Conservation (phyloP, 2,329 filamentous ascomycete species). For the Trichoderma atroviride region DNA sequence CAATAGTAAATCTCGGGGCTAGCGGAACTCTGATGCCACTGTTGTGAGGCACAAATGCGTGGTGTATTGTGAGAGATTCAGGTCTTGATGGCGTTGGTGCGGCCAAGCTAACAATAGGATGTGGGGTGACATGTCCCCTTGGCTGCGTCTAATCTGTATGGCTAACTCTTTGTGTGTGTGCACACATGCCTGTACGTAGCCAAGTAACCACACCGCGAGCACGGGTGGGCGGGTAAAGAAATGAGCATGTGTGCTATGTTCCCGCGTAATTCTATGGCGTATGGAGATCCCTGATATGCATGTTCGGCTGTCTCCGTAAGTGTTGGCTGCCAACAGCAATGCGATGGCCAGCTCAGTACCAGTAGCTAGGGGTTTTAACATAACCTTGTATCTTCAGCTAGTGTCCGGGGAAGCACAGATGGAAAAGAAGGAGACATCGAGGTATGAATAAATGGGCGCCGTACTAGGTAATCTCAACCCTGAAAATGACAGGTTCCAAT, state of each 20-base stretch:
- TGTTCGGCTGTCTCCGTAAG: not conserved
- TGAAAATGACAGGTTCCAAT: not conserved
- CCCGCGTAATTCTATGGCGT: not conserved
- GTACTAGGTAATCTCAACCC: not conserved
- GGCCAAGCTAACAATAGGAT: conserved; percentile 3
- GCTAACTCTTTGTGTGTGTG: not conserved
- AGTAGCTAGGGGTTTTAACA: not conserved
- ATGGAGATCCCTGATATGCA: not conserved
- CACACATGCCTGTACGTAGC: not conserved
- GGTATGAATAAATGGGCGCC: not conserved
- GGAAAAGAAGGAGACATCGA: not conserved
- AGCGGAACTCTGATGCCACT: conserved; percentile 23
- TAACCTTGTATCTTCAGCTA: not conserved
- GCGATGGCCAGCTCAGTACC: not conserved
- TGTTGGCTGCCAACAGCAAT: not conserved
- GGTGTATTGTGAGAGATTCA: conserved; percentile 15
- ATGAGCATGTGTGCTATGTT: not conserved
- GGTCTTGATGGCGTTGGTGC: conserved; percentile 10
- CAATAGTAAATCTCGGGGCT: conserved; percentile 9
- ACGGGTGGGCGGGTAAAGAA: not conserved
- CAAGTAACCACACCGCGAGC: not conserved
- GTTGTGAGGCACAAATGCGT: not conserved
- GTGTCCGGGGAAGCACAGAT: not conserved
- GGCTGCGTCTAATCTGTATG: conserved; percentile 19
- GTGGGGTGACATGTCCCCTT: conserved; percentile 23